Evolutionary conservation across 2,329 filamentous ascomycete species (phyloP), one percentile per base, ranked within the genome.

Genomic region (Botryotinia convoluta): DNA sequence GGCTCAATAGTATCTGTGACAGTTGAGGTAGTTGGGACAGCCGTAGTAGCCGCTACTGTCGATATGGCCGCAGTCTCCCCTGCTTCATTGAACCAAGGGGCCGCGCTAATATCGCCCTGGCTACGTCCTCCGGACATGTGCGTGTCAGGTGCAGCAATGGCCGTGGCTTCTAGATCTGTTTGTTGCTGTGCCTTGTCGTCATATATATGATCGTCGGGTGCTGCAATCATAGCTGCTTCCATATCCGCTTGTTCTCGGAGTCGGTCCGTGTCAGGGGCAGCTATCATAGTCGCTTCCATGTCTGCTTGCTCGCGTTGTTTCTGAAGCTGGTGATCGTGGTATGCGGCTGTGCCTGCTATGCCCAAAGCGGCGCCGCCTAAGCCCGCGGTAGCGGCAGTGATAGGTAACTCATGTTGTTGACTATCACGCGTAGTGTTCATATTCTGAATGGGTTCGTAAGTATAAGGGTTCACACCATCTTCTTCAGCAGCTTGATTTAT

Each of bases 381-480:
- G 10, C 76, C 77, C 68, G 75, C 77, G 16, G 74, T 72, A 32
- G 72, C 35, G 59, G 14, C 75, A 32, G 74, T n/a, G 67, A 61
- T 72, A 35, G 65, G 74, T 26, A 69, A 60, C 37, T 72, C 72
- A 48, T 48, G 61, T 37, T 37, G 54, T 44, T 42, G 60, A 62
- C 61, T 45, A 72, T 72, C 29, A 69, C 61, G 69, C n/a, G 57
- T 69, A 61, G 54, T 42, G 54, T 69, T 60, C 60, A 67, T 63
- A 61, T 75, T 73, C 29, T 75, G 61, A 74, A 81, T 78, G n/a
- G 77, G 79, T 74, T 80, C 74, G 68, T 76, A 76, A 45, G 84
- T 88, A 76, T 89, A 89, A 3, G 87, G 87, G 77, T 90, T 89
- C 57, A 89, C 83, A 10, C 87, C 87, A 74, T 89, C 87, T 75